phyloP scores from a whole-genome alignment of 352 stramenopile genomes.

The Globisporangium abappressorium region DNA sequence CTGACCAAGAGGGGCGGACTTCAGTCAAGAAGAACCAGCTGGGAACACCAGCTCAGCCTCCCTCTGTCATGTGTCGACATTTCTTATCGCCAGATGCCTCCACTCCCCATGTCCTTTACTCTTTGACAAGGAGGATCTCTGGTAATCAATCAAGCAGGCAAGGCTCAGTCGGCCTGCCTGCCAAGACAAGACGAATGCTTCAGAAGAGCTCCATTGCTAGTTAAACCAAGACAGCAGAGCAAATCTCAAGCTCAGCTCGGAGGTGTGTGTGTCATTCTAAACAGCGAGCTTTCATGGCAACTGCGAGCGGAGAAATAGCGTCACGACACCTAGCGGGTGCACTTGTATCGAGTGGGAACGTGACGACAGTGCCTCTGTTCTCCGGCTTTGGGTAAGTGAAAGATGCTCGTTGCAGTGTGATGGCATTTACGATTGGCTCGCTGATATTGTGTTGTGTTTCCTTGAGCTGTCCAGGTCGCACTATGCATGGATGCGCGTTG shows the following conservation, averaged over 20 bases:
- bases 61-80: background rate
- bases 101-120: background rate
- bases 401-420: background rate
- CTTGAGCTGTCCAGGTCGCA: constrained; percentile 25
- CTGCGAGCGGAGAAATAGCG: background rate
- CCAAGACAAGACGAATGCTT: background rate
- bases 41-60: background rate
- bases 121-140: background rate
- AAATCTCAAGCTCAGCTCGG: background rate
- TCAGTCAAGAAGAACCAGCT: background rate
- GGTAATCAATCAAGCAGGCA: background rate
- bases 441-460: background rate
- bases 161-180: background rate
- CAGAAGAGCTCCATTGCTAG: background rate
- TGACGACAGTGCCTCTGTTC: constrained; percentile 1
- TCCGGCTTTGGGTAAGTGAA: background rate
- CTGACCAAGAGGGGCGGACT: background rate
- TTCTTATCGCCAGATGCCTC: background rate
- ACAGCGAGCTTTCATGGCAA: background rate
- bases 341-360: background rate
- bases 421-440: background rate
- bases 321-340: background rate
- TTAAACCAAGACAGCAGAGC: background rate
- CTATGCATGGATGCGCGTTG: constrained; percentile 78
- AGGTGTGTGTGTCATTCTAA: background rate